A percentile compares a stretch with the other conserved stretches of the same genome.
Conservation (phyloP, 2,329 filamentous ascomycete species). For the Alternaria longipes region DNA sequence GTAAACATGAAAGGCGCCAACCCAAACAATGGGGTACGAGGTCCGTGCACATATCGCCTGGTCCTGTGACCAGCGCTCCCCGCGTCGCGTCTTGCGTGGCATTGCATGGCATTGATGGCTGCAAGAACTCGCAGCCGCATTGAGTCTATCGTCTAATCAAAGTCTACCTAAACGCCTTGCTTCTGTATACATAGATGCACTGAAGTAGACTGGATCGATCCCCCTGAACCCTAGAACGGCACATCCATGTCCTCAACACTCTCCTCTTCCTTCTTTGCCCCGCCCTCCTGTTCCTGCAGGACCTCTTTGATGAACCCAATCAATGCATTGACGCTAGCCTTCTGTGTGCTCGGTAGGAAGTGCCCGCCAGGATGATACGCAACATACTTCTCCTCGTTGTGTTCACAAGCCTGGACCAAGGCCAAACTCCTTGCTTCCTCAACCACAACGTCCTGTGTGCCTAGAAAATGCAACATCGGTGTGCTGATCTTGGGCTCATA, state of each 20-base stretch:
- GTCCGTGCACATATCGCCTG: constrained; percentile 16
- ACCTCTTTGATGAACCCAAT: constrained; percentile 73
- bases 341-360: constrained; percentile 80
- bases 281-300: constrained; percentile 51
- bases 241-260: constrained; percentile 74
- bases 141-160: not conserved
- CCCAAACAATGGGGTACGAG: constrained; percentile 19
- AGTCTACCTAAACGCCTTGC: constrained; percentile 2
- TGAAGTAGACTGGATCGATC: not conserved
- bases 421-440: constrained; percentile 76
- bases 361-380: constrained; percentile 88
- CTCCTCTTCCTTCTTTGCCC: constrained; percentile 59
- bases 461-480: constrained; percentile 82
- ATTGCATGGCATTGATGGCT: not conserved
- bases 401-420: constrained; percentile 71
- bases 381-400: constrained; percentile 59
- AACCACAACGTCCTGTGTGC: constrained; percentile 86
- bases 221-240: constrained; percentile 62
- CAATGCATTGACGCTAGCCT: constrained; percentile 80
- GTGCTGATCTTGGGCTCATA: constrained; percentile 80
- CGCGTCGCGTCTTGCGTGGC: not conserved
- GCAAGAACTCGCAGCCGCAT: not conserved
- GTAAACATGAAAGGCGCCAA: constrained; percentile 23
- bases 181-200: not conserved
- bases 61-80: constrained; percentile 7